Base-by-base conservation (phyloP, 1,284 basidiomycete species). In the Marasmius fiardii region DNA sequence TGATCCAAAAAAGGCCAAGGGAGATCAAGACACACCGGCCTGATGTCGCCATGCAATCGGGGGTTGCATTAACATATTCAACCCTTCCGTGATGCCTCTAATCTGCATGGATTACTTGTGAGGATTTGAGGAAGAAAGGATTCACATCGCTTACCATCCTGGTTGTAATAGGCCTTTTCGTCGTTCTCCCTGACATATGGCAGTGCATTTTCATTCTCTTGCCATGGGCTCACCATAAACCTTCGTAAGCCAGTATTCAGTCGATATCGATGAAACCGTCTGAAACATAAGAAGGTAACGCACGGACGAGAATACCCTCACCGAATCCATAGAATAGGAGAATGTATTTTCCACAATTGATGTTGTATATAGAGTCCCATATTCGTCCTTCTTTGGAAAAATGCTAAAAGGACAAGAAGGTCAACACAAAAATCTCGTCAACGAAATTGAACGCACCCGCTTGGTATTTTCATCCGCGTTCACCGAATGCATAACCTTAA, bases 221-320 rank as follows among this genome's bases (percentile, higher is more conserved):
- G 76, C 78, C 80, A 84, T 12, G 81, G 82, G 59, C 78, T 81
- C 47, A 84, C 75, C 63, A 83, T 77, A 59, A 75, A 82, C 24
- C 79, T 80, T 52, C 43, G 43, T 37, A 31, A 45, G 51, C n/a
- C 26, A n/a, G 21, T 8, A 16, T 23, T 52, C 11, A 16, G 49
- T 33, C 18, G n/a, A 5, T 6, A 51, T 4, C 28, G 2, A 35
- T n/a, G n/a, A n/a, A n/a, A n/a, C n/a, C n/a, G n/a, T n/a, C n/a
- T n/a, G n/a, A n/a, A 1, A 21, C 35, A 28, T 20, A 12, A 43
- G 12, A 20, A 20, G 2, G n/a, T 21, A 31, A 63, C 73, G 53
- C 58, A 80, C 76, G 79, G 79, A 51, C 76, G 81, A n/a, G 78
- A 77, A 0, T 78, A 24, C 67, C 69, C 56, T 77, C 73, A 52